phyloP scores from a whole-genome alignment of 2,329 filamentous ascomycete species.

The Aspergillus vadensis region DNA sequence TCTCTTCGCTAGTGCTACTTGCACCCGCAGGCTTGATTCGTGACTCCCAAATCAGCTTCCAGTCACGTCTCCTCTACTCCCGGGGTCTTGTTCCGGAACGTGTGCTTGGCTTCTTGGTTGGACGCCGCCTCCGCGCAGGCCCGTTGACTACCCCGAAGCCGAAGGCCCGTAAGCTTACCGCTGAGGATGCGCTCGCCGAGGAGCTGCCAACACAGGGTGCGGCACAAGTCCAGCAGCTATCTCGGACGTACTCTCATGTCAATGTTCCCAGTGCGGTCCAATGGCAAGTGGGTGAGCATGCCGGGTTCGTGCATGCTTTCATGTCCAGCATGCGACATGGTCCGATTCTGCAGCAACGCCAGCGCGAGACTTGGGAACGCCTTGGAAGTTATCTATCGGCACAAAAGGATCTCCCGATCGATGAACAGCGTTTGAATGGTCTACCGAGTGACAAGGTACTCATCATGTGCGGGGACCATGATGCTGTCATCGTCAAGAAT shows the following conservation, averaged over 20 bases:
- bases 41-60: slow-evolving; percentile 61
- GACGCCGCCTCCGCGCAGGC: slow-evolving; percentile 51
- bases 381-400: slow-evolving; percentile 55
- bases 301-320: slow-evolving; percentile 70
- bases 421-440: slow-evolving; percentile 32
- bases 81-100: slow-evolving; percentile 61
- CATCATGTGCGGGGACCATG: slow-evolving; percentile 66
- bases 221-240: slow-evolving; percentile 51
- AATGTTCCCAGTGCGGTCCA: slow-evolving; percentile 64
- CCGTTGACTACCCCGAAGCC: slow-evolving; percentile 37
- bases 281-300: slow-evolving; percentile 70
- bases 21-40: slow-evolving; percentile 78
- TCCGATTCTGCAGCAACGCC: slow-evolving; percentile 64
- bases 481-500: slow-evolving; percentile 66
- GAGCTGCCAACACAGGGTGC: slow-evolving; percentile 40
- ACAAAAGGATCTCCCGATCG: slow-evolving; percentile 37
- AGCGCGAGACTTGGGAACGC: slow-evolving; percentile 61
- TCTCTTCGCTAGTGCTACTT: slow-evolving; percentile 72
- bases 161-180: slow-evolving; percentile 38
- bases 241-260: slow-evolving; percentile 53
- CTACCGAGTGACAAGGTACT: slow-evolving; percentile 56
- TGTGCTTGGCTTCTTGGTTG: slow-evolving; percentile 56
- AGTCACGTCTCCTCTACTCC: slow-evolving; percentile 65
- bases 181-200: slow-evolving; percentile 45
- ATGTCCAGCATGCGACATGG: slow-evolving; percentile 70